A percentile compares a stretch with the other conserved stretches of the same genome.
Conservation (phyloP, 2,329 filamentous ascomycete species). For the Epichloe sp. region DNA sequence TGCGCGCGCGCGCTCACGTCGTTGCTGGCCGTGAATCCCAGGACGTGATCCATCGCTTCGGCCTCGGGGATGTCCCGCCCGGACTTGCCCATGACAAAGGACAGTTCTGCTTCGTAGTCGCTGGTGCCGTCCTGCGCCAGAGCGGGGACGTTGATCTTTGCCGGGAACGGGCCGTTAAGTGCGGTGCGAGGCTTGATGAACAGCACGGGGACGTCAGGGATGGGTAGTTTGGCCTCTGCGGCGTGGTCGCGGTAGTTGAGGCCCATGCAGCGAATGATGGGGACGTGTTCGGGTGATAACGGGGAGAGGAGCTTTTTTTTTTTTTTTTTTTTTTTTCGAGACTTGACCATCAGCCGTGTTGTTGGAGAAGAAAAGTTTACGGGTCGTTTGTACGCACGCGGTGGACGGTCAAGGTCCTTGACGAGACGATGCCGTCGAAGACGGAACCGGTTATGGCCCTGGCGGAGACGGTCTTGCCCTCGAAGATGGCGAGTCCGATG, state of each 20-base stretch:
- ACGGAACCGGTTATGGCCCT: background rate
- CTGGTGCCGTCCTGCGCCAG: slow-evolving; percentile 16
- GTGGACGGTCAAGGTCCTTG: background rate
- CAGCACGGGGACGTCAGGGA: slow-evolving; percentile 23
- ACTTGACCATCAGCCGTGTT: no score
- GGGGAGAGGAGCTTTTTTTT: slow-evolving; percentile 19
- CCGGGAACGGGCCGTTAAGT: slow-evolving; percentile 19
- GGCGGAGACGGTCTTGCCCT: background rate
- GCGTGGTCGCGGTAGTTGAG: slow-evolving; percentile 32
- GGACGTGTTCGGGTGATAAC: slow-evolving; percentile 20
- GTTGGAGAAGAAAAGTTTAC: no score
- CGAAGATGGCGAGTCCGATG: slow-evolving; percentile 5
- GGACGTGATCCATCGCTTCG: slow-evolving; percentile 25
- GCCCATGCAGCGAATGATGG: slow-evolving; percentile 30
- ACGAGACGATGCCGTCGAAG: background rate
- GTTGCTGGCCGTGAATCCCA: slow-evolving; percentile 26
- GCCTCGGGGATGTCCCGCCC: slow-evolving; percentile 26
- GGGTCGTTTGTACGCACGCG: background rate
- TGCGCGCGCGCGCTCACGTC: slow-evolving; percentile 24
- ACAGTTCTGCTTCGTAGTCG: slow-evolving; percentile 28
- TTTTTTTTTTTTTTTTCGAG: no score
- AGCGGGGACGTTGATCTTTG: slow-evolving; percentile 16
- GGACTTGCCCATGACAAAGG: slow-evolving; percentile 24
- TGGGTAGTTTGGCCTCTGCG: slow-evolving; percentile 22
- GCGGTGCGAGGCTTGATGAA: slow-evolving; percentile 27